These are phyloP conservation scores for Sequoiadendron giganteum DNA, from an alignment of 75 land plant species.

Conservation along the genomic window DNA sequence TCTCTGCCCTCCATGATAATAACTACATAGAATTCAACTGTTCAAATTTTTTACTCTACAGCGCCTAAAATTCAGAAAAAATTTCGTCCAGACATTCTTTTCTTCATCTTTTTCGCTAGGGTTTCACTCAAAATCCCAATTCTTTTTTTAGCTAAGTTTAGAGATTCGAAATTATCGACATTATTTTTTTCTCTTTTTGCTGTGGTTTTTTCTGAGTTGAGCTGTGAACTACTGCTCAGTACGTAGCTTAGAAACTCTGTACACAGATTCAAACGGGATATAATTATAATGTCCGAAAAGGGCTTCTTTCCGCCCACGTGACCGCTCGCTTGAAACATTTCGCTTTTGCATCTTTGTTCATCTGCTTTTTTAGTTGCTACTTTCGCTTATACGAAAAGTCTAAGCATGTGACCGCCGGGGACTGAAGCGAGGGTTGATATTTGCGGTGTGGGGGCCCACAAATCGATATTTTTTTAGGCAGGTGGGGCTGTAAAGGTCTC, in stretches of 20 bases:
- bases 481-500: not conserved
- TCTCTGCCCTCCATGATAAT: slow-evolving; percentile 9
- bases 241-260: not conserved
- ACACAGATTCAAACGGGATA: slow-evolving; percentile 2
- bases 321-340: not conserved
- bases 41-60: not conserved
- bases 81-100: not conserved
- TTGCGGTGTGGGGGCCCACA: not conserved
- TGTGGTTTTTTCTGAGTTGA: not conserved
- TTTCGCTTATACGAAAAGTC: not conserved
- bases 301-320: not conserved
- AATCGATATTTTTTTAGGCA: not conserved
- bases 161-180: too few species aligned
- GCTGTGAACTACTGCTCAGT: not conserved
- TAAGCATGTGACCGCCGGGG: not conserved
- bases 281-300: not conserved
- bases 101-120: too few species aligned
- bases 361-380: not conserved
- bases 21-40: slow-evolving; percentile 4
- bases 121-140: too few species aligned
- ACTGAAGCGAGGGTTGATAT: not conserved
- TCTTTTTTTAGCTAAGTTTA: not conserved
- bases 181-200: not conserved
- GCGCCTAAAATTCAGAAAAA: not conserved
- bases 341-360: too few species aligned